Base-by-base conservation (phyloP, 148 eudicot genomes). In the Cornus kousa region DNA sequence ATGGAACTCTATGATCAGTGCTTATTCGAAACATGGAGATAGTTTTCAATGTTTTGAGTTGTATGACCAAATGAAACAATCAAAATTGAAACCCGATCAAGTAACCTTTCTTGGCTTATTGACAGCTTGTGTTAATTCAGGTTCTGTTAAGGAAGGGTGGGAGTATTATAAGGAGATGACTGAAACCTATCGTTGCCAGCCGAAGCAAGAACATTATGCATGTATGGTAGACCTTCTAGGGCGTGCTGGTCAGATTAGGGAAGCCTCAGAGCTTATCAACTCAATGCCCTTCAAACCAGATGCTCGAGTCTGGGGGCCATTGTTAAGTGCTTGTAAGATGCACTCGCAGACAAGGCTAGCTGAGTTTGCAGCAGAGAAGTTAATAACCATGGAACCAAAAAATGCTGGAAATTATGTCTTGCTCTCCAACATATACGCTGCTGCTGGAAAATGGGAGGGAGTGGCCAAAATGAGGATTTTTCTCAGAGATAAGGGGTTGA, bases 191-290 rank as follows among this genome's bases (percentile, higher is more conserved):
- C 59, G 74, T 71, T 81, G 71, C 48, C 72, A 78, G 59, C 84
- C 84, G 55, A 68, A 48, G 23, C 87, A 85, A 57, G 87, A 85
- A 68, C 87, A 85, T 65, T 85, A 79, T 72, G 87, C 85, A 32
- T 81, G 82, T 82, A 79, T 85, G 84, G 87, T 82, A 68, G 85
- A 85, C 78, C 84, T 85, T 73, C 66, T 85, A 16, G 84, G 87
- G 19, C 82, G 73, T 33, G 80, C 87, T 40, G 87, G 84, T 50
- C 82, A 81, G 22, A 68, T 84, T 7, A 48, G 48, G 48, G 76
- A 84, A 84, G 87, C 87, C 67, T 22, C 76, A 24, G 73, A 81
- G 69, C 79, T 84, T 28, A 84, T 84, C 37, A 78, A 75, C 77
- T 81, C 74, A 5, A 84, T 84, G 87, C 77, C 84, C 40, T 22